Base-by-base conservation (phyloP, 1,139 yeast genomes). In the Debaryomyces sp. region DNA sequence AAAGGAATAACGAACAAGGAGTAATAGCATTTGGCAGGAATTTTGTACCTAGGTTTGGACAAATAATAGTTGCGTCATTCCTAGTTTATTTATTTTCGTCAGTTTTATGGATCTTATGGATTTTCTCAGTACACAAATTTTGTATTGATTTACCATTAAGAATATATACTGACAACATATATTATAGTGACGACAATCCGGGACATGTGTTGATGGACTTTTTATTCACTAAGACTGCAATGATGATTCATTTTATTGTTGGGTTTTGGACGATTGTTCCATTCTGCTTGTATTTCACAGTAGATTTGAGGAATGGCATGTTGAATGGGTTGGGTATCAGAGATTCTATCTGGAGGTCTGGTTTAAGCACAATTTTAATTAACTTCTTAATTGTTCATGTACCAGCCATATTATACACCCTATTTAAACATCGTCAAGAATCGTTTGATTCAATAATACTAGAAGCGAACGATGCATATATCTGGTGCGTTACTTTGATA, bases 121-220 rank as follows among this genome's bases (percentile, higher is more conserved):
- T 60, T 3, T 38, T 51, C 4, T 44, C 57, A 10, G 55, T 63
- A 6, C 75, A 70, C 47, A 54, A 56, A 15, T 51, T 59, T 34
- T 64, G 65, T 40, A 55, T 69, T 26, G 71, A 67, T 46, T 48
- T 61, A 10, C 70, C 72, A 9, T 48, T 60, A 6, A 53, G 57
- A 18, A 23, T 51, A 7, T 45, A 38, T 39, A 36, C 47, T 10
- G 45, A 38, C 5, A 15, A 43, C 8, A 30, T 41, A 10, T 13
- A 46, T 35, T 46, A 54, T 33, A 41, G 13, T 13, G 18, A 44
- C 12, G 36, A 35, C 6, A 33, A 41, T 35, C 37, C 22, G 36
- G 49, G 35, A 47, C 32, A 22, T 39, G 37, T 45, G 35, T 36
- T 47, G 17, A 44, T 26, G 42, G 47, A 45, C 45, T 45, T 55